A percentile compares a stretch with the other conserved stretches of the same genome.
These are phyloP conservation scores for Pythium aquatile DNA, from an alignment of 352 stramenopile genomes.

Conservation along the genomic window DNA sequence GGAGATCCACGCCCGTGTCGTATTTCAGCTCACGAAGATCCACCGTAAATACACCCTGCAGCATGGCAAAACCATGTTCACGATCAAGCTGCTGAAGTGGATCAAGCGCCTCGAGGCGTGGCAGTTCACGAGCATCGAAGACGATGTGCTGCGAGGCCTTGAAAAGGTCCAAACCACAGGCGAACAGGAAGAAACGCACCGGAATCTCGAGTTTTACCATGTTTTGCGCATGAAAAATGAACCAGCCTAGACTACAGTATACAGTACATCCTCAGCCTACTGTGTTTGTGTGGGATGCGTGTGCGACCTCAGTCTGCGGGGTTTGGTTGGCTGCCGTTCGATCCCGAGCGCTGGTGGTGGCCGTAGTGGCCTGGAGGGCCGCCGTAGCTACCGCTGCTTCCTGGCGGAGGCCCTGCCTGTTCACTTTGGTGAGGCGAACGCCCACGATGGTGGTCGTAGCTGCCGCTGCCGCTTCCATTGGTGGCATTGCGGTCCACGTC, in stretches of 20 bases:
- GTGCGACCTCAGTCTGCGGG: slow-evolving; percentile 12
- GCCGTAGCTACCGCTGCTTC: slow-evolving; percentile 16
- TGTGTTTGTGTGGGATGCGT: not conserved
- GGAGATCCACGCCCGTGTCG: slow-evolving; percentile 51
- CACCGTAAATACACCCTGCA: slow-evolving; percentile 35
- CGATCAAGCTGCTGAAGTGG: slow-evolving; percentile 29
- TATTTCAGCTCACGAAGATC: slow-evolving; percentile 43
- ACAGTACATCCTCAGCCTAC: not conserved
- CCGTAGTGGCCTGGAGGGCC: slow-evolving; percentile 8
- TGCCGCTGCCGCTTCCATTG: slow-evolving; percentile 2
- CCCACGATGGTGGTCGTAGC: slow-evolving; percentile 26
- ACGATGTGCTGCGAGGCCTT: slow-evolving; percentile 32
- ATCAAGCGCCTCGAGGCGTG: slow-evolving; percentile 35
- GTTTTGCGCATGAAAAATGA: slow-evolving; percentile 29
- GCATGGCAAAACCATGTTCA: slow-evolving; percentile 47
- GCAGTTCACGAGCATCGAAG: slow-evolving; percentile 33
- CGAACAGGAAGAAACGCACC: slow-evolving; percentile 48
- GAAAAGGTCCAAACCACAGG: slow-evolving; percentile 25
- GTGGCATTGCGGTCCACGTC: slow-evolving; percentile 54
- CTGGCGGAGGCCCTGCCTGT: slow-evolving; percentile 1
- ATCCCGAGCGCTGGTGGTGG: slow-evolving; percentile 25
- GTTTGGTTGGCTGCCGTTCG: slow-evolving; percentile 21
- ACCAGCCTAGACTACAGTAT: slow-evolving; percentile 1
- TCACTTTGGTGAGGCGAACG: slow-evolving; percentile 21
- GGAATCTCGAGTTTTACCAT: slow-evolving; percentile 76